These are phyloP conservation scores for Coccomyxa subellipsoidea DNA, from an alignment of 163 green algal genomes.

Conservation along the genomic window DNA sequence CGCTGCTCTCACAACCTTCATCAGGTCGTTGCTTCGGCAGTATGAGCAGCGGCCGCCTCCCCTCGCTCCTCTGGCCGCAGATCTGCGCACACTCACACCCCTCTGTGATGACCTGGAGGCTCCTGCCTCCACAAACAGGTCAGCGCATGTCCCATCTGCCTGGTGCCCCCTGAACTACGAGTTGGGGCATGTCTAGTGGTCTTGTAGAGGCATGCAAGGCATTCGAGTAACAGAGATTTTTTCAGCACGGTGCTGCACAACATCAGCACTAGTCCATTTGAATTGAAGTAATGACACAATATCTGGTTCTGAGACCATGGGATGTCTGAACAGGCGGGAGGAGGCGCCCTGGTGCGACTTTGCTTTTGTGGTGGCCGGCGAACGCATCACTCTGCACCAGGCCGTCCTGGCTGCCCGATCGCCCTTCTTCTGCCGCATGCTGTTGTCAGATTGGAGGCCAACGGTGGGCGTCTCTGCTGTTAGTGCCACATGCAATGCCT, in stretches of 20 bases:
- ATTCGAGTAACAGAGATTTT: too few species aligned
- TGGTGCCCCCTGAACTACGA: too few species aligned
- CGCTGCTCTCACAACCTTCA: slow-evolving; percentile 19
- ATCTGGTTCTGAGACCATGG: neutral
- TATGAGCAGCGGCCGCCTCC: slow-evolving; percentile 29
- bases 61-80: slow-evolving; percentile 20
- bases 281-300: neutral
- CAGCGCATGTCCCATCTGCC: neutral
- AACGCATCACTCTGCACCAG: slow-evolving; percentile 27
- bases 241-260: too few species aligned
- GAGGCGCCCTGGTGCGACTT: neutral
- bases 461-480: neutral
- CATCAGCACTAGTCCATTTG: too few species aligned
- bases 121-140: neutral
- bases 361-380: slow-evolving; percentile 15
- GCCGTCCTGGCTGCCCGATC: slow-evolving; percentile 29
- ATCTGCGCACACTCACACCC: slow-evolving; percentile 20
- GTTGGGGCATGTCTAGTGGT: too few species aligned
- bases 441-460: slow-evolving; percentile 11
- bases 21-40: slow-evolving; percentile 22
- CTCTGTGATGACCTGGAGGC: slow-evolving; percentile 26
- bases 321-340: too few species aligned
- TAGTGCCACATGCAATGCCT: too few species aligned
- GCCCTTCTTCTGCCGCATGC: slow-evolving; percentile 18
- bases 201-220: too few species aligned